Evolutionary conservation across 2,329 filamentous ascomycete genomes (phyloP).

Genomic region (Cercospora canescens): DNA sequence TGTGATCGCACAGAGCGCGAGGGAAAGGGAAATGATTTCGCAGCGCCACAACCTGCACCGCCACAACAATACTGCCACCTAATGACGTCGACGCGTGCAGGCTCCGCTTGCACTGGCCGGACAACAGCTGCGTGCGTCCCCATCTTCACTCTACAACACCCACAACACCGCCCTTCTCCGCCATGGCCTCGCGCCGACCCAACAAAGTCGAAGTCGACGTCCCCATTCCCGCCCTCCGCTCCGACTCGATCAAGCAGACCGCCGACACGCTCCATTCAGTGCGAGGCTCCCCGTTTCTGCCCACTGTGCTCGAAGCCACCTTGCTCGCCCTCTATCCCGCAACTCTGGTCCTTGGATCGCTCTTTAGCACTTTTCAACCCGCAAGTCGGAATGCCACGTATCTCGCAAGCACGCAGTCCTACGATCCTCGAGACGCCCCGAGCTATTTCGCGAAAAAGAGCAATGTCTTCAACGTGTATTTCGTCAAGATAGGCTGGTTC

Average conservation of each 20-base stretch:
- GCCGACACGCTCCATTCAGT: constrained; percentile 16
- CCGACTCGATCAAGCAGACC: neutral
- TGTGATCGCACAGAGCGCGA: no score
- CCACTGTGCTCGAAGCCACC: constrained; percentile 66
- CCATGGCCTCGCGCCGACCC: constrained; percentile 10
- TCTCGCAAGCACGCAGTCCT: constrained; percentile 62
- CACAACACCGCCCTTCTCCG: neutral
- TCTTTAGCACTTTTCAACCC: constrained; percentile 79
- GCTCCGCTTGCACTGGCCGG: neutral
- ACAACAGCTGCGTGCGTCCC: no score
- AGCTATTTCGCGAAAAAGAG: constrained; percentile 92
- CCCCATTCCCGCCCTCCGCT: constrained; percentile 1
- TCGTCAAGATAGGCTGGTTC: constrained; percentile 93
- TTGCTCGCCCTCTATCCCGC: constrained; percentile 72
- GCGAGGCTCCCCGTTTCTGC: constrained; percentile 59
- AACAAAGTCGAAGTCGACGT: constrained; percentile 10
- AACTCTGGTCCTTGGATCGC: constrained; percentile 75
- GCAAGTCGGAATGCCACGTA: constrained; percentile 67
- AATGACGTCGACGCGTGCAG: neutral
- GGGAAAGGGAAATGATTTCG: no score
- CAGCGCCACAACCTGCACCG: no score
- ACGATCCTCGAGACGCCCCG: constrained; percentile 60
- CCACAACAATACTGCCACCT: neutral
- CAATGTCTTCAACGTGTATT: constrained; percentile 89
- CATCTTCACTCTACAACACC: neutral